Conservation (phyloP, 1,284 basidiomycete species). For the Prillingera fragicola region DNA sequence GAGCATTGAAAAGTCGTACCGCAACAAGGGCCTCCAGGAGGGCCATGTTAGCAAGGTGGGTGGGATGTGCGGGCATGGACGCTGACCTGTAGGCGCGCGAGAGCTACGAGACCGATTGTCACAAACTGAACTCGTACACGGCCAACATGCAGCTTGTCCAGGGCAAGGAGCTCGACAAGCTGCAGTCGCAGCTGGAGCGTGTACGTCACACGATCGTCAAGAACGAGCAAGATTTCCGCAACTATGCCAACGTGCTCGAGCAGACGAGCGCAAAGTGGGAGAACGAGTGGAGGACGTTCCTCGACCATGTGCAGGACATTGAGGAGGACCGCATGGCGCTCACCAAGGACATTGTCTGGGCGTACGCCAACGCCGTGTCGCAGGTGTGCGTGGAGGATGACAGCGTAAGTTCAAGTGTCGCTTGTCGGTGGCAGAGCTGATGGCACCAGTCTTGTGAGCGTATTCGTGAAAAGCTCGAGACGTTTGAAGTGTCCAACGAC, state of each 20-base stretch:
- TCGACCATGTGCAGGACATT: conserved; percentile 88
- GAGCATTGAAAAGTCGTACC: conserved; percentile 79
- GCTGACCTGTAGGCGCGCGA: conserved; percentile 60
- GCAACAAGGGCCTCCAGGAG: conserved; percentile 77
- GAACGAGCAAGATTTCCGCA: conserved; percentile 86
- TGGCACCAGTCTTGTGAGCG: conserved; percentile 74
- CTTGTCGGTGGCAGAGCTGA: background rate
- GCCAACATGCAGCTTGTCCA: conserved; percentile 90
- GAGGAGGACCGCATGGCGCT: conserved; percentile 92
- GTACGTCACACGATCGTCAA: conserved; percentile 81
- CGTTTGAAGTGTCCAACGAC: conserved; percentile 73
- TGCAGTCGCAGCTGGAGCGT: conserved; percentile 77
- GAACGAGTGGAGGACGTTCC: conserved; percentile 85
- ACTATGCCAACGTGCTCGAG: conserved; percentile 74
- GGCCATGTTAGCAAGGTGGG: conserved; percentile 66
- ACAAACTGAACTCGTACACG: conserved; percentile 91
- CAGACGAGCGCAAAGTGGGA: conserved; percentile 87
- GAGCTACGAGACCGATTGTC: conserved; percentile 89
- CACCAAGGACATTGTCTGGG: conserved; percentile 92
- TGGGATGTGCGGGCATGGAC: conserved; percentile 1
- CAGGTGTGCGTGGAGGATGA: conserved; percentile 95
- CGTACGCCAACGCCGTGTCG: conserved; percentile 90
- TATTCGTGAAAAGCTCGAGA: conserved; percentile 72
- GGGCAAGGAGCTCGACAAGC: conserved; percentile 88
- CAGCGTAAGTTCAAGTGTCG: conserved; percentile 59